Percentiles rank a stretch among this genome's conserved stretches.
Conservation (phyloP, 192 early-diverging fungal genomes). For the Spizellomyces punctatus region DNA sequence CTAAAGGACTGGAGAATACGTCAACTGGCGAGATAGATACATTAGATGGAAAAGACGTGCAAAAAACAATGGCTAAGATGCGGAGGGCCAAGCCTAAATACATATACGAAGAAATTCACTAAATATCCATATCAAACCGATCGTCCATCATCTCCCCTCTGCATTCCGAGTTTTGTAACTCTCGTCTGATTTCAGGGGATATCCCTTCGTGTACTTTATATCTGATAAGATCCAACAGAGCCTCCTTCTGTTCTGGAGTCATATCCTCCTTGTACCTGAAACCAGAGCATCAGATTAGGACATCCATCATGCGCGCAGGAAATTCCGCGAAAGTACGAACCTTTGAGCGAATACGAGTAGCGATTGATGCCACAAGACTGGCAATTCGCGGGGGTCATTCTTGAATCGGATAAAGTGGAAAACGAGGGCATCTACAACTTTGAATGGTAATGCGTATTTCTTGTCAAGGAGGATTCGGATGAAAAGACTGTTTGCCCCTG, state of each 20-base stretch:
- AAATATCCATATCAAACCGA: slow-evolving; percentile 22
- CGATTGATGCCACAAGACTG: slow-evolving; percentile 97
- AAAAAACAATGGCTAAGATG: background rate
- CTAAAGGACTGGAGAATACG: slow-evolving; percentile 54
- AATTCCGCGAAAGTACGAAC: slow-evolving; percentile 9
- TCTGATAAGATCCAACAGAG: slow-evolving; percentile 80
- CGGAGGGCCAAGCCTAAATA: background rate
- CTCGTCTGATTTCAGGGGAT: slow-evolving; percentile 91
- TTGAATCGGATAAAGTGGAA: slow-evolving; percentile 93
- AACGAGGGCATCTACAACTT: slow-evolving; percentile 94
- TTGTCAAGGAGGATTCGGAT: slow-evolving; percentile 96
- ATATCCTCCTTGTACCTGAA: slow-evolving; percentile 91
- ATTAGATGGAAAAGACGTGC: background rate
- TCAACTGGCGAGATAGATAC: background rate
- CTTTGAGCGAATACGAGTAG: slow-evolving; percentile 94
- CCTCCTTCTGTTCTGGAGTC: slow-evolving; percentile 92
- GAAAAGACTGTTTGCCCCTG: slow-evolving; percentile 86
- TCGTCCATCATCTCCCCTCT: slow-evolving; percentile 25
- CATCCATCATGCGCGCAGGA: slow-evolving; percentile 5
- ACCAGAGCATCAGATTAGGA: background rate
- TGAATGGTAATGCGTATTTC: slow-evolving; percentile 97
- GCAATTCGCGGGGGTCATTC: slow-evolving; percentile 75
- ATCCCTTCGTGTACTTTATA: slow-evolving; percentile 80
- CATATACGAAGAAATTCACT: background rate
- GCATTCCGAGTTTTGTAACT: slow-evolving; percentile 54